Base-by-base conservation (phyloP, 805 yeast genomes). In the Kuraishia hungarica region DNA sequence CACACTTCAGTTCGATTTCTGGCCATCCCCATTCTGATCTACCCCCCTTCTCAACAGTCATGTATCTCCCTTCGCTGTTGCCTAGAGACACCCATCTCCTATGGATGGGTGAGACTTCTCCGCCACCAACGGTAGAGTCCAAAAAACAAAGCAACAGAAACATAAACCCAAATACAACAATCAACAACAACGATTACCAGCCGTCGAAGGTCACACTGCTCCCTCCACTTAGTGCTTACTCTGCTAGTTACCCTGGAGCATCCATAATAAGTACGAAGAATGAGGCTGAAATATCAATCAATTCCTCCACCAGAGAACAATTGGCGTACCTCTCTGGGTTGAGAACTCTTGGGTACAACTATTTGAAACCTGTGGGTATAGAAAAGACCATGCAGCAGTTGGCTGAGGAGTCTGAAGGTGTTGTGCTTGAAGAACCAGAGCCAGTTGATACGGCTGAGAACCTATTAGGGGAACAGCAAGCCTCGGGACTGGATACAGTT, bases 341-440 rank as follows among this genome's bases (percentile, higher is more conserved):
- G 29, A 69, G 78, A 7, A 71, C 71, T 3, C 61, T 76, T 22
- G 89, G 89, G 0, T 74, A 71, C 65, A 60, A 72, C 15, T 72
- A 71, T 54, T 62, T 86, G 55, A 72, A 72, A 50, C 90, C 91
- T 0, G 74, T 85, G 11, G 91, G 90, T 0, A 62, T 83, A 10
- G 72, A 74, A 2, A 81, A 77, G 64, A 85, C 88, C 0, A 72
- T 83, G 76, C 67, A 67, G 43, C 73, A 70, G 39, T 54, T 73
- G 21, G 52, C 61, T 5, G 62, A 63, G 35, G 58, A 61, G 48
- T n/a, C 19, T 10, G 50, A 46, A 24, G 50, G 17, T 28, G 22
- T 55, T 23, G 67, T 59, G 13, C 67, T 61, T 24, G 58, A 57
- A 39, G 64, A 62, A 26, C 26, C 54, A 13, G 63, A 57, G 7